Evolutionary conservation across 768 basidiomycete genomes (phyloP).

Genomic region (Macrolepiota dolichaula): DNA sequence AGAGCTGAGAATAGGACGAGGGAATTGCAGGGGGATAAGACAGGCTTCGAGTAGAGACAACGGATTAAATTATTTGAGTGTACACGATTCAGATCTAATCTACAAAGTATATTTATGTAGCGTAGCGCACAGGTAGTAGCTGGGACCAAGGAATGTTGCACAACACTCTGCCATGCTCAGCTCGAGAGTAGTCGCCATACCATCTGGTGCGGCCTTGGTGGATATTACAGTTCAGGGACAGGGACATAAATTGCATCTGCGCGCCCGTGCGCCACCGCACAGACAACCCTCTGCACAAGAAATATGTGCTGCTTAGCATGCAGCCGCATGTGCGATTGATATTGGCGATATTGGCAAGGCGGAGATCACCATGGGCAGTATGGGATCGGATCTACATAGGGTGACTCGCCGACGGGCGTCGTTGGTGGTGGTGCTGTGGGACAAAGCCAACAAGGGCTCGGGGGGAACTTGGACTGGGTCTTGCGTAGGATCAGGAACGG

Average conservation of each 20-base stretch:
- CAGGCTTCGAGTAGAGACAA: no score
- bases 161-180: no score
- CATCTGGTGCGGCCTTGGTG: slow-evolving; percentile 23
- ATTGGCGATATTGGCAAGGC: slow-evolving; percentile 92
- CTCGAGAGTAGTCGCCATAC: no score
- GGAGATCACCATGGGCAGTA: slow-evolving; percentile 45
- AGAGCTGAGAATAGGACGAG: no score
- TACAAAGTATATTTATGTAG: no score
- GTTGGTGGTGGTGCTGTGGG: slow-evolving; percentile 25
- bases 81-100: no score
- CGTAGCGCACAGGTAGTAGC: no score
- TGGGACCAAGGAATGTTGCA: no score
- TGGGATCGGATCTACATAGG: slow-evolving; percentile 28
- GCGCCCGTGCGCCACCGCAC: slow-evolving; percentile 24
- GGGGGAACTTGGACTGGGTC: slow-evolving; percentile 71
- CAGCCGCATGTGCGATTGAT: slow-evolving; percentile 83
- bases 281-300: slow-evolving; percentile 67
- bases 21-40: no score
- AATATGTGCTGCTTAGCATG: slow-evolving; percentile 91
- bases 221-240: slow-evolving; percentile 17
- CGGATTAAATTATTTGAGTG: no score
- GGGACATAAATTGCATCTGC: slow-evolving; percentile 16
- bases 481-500: slow-evolving; percentile 72
- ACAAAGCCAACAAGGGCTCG: slow-evolving; percentile 56
- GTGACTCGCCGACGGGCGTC: slow-evolving; percentile 68